Conservation (phyloP, 176 grass and related monocot genomes). For the Avena atlantica region DNA sequence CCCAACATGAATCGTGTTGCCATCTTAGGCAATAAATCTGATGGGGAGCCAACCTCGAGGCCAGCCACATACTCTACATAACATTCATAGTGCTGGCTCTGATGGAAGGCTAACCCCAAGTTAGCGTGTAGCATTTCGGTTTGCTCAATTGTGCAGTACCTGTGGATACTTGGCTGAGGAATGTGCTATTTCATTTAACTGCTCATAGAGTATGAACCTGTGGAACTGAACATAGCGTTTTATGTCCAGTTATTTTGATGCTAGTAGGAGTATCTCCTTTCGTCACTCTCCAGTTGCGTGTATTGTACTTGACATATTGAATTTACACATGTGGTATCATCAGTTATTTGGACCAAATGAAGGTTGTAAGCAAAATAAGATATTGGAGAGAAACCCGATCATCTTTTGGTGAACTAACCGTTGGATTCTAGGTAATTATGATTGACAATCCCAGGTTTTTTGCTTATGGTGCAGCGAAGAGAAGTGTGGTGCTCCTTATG, state of each 20-base stretch:
- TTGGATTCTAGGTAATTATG: constrained; percentile 7
- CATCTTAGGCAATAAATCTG: constrained; percentile 87
- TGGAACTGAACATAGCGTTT: constrained; percentile 4
- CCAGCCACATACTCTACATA: constrained; percentile 72
- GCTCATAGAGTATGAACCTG: neutral
- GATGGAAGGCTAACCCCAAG: constrained; percentile 92
- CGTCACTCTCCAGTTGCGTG: neutral
- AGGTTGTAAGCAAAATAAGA: neutral
- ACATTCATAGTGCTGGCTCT: constrained; percentile 88
- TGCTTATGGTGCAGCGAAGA: constrained; percentile 95
- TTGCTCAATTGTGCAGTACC: constrained; percentile 18
- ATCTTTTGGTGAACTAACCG: constrained; percentile 26
- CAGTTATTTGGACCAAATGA: constrained; percentile 18
- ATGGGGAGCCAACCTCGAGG: constrained; percentile 82
- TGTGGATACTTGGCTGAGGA: neutral
- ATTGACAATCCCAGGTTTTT: constrained; percentile 67
- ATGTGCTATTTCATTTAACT: constrained; percentile 31
- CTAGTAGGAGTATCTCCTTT: neutral
- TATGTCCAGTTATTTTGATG: neutral
- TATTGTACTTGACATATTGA: neutral
- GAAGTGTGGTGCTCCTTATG: constrained; percentile 91
- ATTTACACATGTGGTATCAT: constrained; percentile 3
- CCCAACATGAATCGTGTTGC: constrained; percentile 14
- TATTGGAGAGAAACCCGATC: constrained; percentile 27
- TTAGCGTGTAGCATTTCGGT: constrained; percentile 53